phyloP scores from a whole-genome alignment of 1,284 basidiomycete genomes.

The Rhodotorula sp. region DNA sequence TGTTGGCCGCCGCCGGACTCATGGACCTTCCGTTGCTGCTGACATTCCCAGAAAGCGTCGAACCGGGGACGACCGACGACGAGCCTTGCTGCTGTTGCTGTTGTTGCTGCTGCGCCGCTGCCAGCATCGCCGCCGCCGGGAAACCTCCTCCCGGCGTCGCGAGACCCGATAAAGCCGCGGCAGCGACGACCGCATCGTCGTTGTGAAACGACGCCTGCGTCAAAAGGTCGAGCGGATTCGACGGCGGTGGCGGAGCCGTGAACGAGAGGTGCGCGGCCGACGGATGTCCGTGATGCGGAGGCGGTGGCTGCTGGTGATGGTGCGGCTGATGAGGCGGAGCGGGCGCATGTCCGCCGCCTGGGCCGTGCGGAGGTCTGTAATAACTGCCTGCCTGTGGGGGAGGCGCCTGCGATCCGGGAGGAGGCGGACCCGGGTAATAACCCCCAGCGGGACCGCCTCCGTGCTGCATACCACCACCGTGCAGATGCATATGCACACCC shows the following conservation, averaged over 20 bases:
- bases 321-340: slow-evolving; percentile 3
- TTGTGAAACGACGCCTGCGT: slow-evolving; percentile 38
- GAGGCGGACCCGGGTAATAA: neutral
- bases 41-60: neutral
- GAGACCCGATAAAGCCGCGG: slow-evolving; percentile 45
- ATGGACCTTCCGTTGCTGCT: neutral
- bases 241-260: slow-evolving; percentile 21
- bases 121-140: slow-evolving; percentile 24
- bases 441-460: neutral
- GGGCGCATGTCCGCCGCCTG: no score
- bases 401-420: no score
- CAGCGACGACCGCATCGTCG: slow-evolving; percentile 39
- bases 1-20: slow-evolving; percentile 7
- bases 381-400: neutral
- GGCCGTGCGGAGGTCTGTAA: neutral
- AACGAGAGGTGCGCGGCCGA: slow-evolving; percentile 31
- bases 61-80: slow-evolving; percentile 18
- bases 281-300: neutral
- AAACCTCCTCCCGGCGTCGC: slow-evolving; percentile 32
- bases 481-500: neutral
- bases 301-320: neutral
- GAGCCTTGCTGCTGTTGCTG: neutral
- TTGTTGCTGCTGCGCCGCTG: slow-evolving; percentile 12
- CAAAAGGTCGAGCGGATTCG: slow-evolving; percentile 47
- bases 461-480: neutral